Percentiles rank a stretch among this genome's conserved stretches.
Evolutionary conservation across 164 flowering plant species (phyloP).

Genomic region (Stephania yunnanensis): DNA sequence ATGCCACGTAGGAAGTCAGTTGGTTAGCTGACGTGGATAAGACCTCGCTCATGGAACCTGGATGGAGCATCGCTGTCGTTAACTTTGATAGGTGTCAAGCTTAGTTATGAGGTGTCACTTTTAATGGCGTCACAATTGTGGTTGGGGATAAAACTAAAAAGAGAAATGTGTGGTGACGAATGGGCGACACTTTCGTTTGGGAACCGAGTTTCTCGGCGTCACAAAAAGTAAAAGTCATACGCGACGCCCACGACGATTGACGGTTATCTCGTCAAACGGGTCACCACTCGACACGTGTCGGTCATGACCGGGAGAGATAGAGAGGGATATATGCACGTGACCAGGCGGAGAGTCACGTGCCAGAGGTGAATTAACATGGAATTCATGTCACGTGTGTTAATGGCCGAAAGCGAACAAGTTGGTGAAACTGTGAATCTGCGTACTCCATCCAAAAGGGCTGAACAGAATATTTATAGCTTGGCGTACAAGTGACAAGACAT

Average conservation of each 20-base stretch:
- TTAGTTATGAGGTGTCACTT: neutral
- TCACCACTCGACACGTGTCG: neutral
- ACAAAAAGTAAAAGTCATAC: neutral
- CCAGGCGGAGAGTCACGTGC: neutral
- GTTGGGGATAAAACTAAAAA: constrained; percentile 6
- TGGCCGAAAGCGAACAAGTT: neutral
- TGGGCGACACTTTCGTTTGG: neutral
- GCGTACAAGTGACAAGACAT: neutral
- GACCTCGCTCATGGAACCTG: neutral
- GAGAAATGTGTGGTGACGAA: constrained; percentile 9
- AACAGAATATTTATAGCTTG: neutral
- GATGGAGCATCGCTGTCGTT: neutral
- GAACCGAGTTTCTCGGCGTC: constrained; percentile 12
- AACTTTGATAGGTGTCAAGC: neutral
- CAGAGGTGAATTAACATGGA: neutral
- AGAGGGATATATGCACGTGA: neutral
- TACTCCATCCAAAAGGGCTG: no score
- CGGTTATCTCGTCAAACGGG: constrained; percentile 14
- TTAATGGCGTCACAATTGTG: constrained; percentile 24
- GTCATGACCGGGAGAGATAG: neutral
- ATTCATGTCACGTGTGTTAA: neutral
- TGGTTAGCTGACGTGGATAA: neutral
- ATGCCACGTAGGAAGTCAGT: neutral
- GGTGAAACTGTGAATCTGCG: neutral
- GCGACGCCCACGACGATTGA: constrained; percentile 14